phyloP scores from a whole-genome alignment of 306 rosid species.

The Ceratonia siliqua region DNA sequence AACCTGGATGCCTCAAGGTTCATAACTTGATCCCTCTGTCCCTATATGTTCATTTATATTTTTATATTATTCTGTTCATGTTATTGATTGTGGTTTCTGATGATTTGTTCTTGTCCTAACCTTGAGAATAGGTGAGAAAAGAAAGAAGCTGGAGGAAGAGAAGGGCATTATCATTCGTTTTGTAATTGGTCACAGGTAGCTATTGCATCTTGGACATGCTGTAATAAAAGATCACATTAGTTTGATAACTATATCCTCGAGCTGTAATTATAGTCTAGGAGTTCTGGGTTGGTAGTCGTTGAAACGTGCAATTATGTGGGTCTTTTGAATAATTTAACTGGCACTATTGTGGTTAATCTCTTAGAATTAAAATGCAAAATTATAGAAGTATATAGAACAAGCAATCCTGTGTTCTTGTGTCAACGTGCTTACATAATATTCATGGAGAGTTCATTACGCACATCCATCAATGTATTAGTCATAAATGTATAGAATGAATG shows the following conservation, averaged over 20 bases:
- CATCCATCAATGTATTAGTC: not conserved
- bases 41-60: not conserved
- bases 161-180: constrained; percentile 92
- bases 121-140: constrained; percentile 74
- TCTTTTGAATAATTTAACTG: not conserved
- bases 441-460: not conserved
- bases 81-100: constrained; percentile 32
- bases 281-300: constrained; percentile 9
- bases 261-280: not conserved
- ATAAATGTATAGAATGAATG: constrained; percentile 15
- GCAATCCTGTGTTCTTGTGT: not conserved
- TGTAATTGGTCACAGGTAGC: constrained; percentile 94
- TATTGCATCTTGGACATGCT: constrained; percentile 15
- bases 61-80: not conserved
- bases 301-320: not conserved
- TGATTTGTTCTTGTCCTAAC: constrained; percentile 42
- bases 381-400: not conserved
- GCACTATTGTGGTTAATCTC: not conserved
- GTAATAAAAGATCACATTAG: not conserved
- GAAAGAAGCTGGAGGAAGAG: constrained; percentile 95
- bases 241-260: not conserved
- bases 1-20: constrained; percentile 99
- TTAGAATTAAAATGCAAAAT: not conserved
- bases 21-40: constrained; percentile 19
- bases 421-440: no score